A percentile compares a stretch with the other conserved stretches of the same genome.
Conservation (phyloP, 2,329 filamentous ascomycete species). For the Ramularia collo-cygni region DNA sequence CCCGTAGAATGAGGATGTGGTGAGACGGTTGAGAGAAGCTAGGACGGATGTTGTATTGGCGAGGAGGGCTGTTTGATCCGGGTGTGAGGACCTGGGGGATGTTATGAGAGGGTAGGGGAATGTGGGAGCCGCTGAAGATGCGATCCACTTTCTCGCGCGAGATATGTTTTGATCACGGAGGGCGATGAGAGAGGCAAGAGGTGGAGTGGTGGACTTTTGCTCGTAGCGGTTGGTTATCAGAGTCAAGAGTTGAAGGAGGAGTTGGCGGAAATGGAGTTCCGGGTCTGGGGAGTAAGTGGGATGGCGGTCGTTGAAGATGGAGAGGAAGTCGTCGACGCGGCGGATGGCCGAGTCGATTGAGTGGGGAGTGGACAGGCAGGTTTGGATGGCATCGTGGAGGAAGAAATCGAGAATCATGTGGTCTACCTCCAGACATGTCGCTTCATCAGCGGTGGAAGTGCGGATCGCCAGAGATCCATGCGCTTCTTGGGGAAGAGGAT, state of each 20-base stretch:
- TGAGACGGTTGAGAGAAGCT: not conserved
- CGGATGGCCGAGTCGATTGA: conserved; percentile 11
- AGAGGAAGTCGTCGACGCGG: conserved; percentile 36
- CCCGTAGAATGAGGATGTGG: conserved; percentile 26
- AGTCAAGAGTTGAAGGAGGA: conserved; percentile 42
- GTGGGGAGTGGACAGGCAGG: conserved; percentile 29
- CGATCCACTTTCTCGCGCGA: conserved; percentile 28
- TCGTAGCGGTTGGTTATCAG: conserved; percentile 39
- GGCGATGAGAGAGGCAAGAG: conserved; percentile 28
- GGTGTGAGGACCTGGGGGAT: conserved; percentile 14
- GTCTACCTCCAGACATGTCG: conserved; percentile 43
- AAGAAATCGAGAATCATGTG: conserved; percentile 53
- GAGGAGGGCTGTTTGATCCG: conserved; percentile 13
- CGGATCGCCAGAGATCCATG: conserved; percentile 10
- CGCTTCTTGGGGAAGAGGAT: not conserved
- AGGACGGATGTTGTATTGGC: conserved; percentile 1
- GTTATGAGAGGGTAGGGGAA: conserved; percentile 3
- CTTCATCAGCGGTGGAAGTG: conserved; percentile 22
- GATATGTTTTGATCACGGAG: conserved; percentile 33
- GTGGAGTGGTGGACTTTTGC: conserved; percentile 33
- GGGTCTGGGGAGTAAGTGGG: conserved; percentile 28
- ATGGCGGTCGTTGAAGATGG: conserved; percentile 37
- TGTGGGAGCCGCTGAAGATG: conserved; percentile 14
- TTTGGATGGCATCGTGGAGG: conserved; percentile 40
- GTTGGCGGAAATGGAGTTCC: conserved; percentile 42